These are phyloP conservation scores for Mycena vitilis DNA, from an alignment of 768 basidiomycete species.

Conservation along the genomic window DNA sequence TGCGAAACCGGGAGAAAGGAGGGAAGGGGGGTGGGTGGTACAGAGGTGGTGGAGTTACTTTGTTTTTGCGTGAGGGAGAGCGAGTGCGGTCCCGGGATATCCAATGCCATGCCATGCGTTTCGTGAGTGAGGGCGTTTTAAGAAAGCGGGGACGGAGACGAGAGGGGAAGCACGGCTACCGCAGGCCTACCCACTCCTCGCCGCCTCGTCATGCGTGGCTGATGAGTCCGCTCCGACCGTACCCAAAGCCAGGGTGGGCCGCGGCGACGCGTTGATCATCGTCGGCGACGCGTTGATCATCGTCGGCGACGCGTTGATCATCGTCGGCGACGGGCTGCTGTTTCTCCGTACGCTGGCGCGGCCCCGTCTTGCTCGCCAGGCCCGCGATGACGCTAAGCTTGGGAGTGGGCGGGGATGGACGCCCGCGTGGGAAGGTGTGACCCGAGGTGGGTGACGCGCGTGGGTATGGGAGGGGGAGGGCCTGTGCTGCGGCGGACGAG, in stretches of 20 bases:
- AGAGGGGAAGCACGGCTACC: not conserved
- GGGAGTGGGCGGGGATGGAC: constrained; percentile 72
- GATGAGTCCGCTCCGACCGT: constrained; percentile 73
- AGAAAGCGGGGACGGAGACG: not conserved
- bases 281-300: too few relatives aligned
- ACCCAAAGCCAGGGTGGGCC: constrained; percentile 73
- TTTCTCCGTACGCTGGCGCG: constrained; percentile 58
- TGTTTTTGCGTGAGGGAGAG: not conserved
- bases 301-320: constrained; percentile 39
- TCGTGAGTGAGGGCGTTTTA: not conserved
- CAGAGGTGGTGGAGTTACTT: constrained; percentile 6
- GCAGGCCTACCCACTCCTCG: constrained; percentile 5
- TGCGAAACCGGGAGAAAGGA: too few relatives aligned
- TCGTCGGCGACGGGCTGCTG: constrained; percentile 61
- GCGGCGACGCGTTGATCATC: too few relatives aligned
- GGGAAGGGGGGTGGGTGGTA: constrained; percentile 5
- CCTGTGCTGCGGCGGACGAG: constrained; percentile 41
- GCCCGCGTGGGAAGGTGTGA: constrained; percentile 47
- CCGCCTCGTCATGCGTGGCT: constrained; percentile 50
- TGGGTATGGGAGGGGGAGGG: constrained; percentile 6
- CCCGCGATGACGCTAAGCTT: constrained; percentile 54
- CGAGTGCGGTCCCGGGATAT: not conserved
- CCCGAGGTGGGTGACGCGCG: constrained; percentile 58
- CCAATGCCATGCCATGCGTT: not conserved
- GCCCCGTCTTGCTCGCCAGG: constrained; percentile 50